Evolutionary conservation across 176 grass and related monocot genomes (phyloP), one percentile per base, ranked within the genome.

Genomic region (Juncus effusus): DNA sequence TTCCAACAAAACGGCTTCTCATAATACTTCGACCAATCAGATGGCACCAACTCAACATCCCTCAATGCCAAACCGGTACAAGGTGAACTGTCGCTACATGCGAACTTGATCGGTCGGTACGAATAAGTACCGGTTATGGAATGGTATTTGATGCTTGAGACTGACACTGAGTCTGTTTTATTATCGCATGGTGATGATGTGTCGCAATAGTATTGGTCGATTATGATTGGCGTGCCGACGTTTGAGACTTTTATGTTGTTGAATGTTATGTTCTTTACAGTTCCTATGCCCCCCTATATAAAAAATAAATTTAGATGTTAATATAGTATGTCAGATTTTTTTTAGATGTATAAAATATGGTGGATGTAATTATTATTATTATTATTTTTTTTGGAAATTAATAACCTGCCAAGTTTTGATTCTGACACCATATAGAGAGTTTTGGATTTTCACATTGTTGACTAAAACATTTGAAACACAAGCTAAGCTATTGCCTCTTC

Each of bases 131-230:
- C 81, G 4, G 62, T 64, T 54, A 94, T 81, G 54, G 63, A 55
- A 59, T 42, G 74, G 84, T 77, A 88, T 19, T 56, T 65, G 10
- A 93, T 77, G 62, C 67, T 67, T 16, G 81, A 55, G 75, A 93
- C 79, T 11, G 73, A 54, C 35, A 93, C 81, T 2, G 89, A 81
- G 56, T 79, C 79, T 0, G 78, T 88, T 65, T 59, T 79, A 65
- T 93, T 88, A 68, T 57, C 15, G 75, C 89, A 93, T 28, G 19
- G 19, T 67, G 54, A 41, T 61, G 55, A 74, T 16, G 56, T 61
- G 81, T 93, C 75, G 72, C 89, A 93, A 76, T 93, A 93, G 81
- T 84, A 93, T 74, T 93, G 89, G 72, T 88, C 81, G 45, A 93
- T 93, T 72, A 57, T 64, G 52, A 93, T 85, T 2, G 89, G 81